phyloP scores from a whole-genome alignment of 2,329 filamentous ascomycete genomes.

The Colletotrichum trifolii region DNA sequence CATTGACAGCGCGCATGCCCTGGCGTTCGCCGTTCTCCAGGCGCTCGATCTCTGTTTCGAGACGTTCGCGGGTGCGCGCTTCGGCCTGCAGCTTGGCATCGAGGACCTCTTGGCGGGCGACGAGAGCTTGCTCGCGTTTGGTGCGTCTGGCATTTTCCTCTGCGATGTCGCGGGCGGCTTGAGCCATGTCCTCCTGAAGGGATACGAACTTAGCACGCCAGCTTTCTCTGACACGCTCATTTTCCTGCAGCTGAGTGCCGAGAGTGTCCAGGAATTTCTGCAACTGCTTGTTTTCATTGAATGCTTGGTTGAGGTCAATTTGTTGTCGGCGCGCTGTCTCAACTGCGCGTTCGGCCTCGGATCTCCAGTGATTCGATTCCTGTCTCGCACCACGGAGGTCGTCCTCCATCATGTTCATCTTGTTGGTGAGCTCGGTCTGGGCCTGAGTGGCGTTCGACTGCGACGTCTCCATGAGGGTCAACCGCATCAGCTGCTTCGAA shows the following conservation, averaged over 20 bases:
- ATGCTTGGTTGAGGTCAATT: constrained; percentile 59
- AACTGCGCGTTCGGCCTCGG: constrained; percentile 69
- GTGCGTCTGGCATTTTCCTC: constrained; percentile 84
- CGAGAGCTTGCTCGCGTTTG: constrained; percentile 81
- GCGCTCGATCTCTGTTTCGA: constrained; percentile 74
- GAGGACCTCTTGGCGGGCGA: constrained; percentile 83
- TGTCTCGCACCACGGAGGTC: constrained; percentile 67
- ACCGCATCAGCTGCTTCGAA: constrained; percentile 68
- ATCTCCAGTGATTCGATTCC: constrained; percentile 69
- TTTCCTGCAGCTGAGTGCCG: constrained; percentile 84
- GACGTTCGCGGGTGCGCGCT: constrained; percentile 73
- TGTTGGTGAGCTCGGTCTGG: constrained; percentile 66
- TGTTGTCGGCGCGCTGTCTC: constrained; percentile 61
- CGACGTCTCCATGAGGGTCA: constrained; percentile 75
- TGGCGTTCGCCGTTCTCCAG: constrained; percentile 73
- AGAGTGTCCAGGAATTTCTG: constrained; percentile 79
- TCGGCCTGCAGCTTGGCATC: constrained; percentile 82
- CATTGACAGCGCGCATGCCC: constrained; percentile 71
- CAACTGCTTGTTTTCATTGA: constrained; percentile 77
- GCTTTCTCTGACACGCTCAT: constrained; percentile 82
- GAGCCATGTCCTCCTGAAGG: constrained; percentile 87
- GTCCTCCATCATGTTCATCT: constrained; percentile 62
- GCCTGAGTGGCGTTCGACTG: constrained; percentile 67
- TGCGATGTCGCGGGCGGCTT: constrained; percentile 80
- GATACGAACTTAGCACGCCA: constrained; percentile 87